Conservation (phyloP, 1,139 yeast genomes). For the Candida anutae region DNA sequence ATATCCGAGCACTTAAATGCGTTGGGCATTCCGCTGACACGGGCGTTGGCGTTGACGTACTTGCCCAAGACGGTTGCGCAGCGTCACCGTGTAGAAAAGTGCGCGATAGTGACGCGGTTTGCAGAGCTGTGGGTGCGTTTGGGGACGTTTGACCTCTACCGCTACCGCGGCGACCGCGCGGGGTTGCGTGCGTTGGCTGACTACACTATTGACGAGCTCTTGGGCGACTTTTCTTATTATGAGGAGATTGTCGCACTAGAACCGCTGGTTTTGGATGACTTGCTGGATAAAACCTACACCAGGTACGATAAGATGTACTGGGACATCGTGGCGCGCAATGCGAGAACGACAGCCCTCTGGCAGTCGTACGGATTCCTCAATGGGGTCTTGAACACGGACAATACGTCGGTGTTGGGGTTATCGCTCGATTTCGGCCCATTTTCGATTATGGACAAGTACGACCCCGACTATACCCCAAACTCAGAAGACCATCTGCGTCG, state of each 20-base stretch:
- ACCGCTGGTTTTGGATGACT: neutral
- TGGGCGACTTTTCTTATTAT: constrained; percentile 32
- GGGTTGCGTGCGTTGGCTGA: constrained; percentile 62
- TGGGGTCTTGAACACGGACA: constrained; percentile 93
- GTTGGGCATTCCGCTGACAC: constrained; percentile 77
- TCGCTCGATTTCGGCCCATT: constrained; percentile 95
- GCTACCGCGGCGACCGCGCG: constrained; percentile 62
- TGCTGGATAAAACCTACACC: constrained; percentile 6
- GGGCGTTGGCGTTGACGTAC: constrained; percentile 67
- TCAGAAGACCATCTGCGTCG: constrained; percentile 72
- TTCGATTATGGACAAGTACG: constrained; percentile 78
- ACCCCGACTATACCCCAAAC: constrained; percentile 80
- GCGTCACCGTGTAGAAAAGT: constrained; percentile 63
- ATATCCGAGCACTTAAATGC: constrained; percentile 78
- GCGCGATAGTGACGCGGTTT: constrained; percentile 81
- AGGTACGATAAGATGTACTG: constrained; percentile 61
- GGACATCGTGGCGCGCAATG: constrained; percentile 66
- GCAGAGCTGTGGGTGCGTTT: constrained; percentile 83
- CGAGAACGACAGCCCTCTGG: constrained; percentile 75
- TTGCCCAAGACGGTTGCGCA: constrained; percentile 75
- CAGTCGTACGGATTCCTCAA: constrained; percentile 88
- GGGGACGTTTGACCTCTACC: constrained; percentile 83
- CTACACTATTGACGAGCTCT: constrained; percentile 63
- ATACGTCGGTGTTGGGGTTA: constrained; percentile 78
- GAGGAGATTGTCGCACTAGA: constrained; percentile 9